Evolutionary conservation across 352 stramenopile species (phyloP), one percentile per base, ranked within the genome.

Genomic region (Globisporangium parvum): DNA sequence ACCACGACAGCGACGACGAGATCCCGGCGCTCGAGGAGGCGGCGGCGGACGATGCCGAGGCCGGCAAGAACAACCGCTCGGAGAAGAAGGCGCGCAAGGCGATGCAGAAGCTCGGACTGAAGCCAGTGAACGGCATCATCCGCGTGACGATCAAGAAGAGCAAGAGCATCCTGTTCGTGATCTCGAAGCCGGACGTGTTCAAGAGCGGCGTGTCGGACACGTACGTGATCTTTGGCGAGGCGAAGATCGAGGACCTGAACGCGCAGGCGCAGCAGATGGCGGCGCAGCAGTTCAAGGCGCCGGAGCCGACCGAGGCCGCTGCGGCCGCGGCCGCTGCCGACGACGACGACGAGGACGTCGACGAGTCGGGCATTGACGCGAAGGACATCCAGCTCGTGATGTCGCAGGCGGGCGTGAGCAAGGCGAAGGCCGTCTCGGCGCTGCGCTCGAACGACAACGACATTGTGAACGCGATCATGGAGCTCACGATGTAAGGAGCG

Each of bases 371-470:
- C 67, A 84, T 99, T 49, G 96, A 99, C 65, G 69, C 84, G 54
- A 99, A 99, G 91, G 97, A 99, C 75, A 98, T 99, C 73, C 93
- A 99, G 69, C 81, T 99, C 45, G 95, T 99, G 61, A 99, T 99
- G 92, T 89, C 75, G 54, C 85, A 95, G 71, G 82, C 93, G 47
- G 79, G 86, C 62, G 97, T 97, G 60, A 94, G 88, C 69, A 84
- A 97, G 68, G 74, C 85, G 57, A 98, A 97, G 81, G 97, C 97
- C 63, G 94, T 99, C 40, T 85, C 93, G 47, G 96, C 96, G 18
- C 83, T 99, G 28, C 98, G 97, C 83, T 95, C 96, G 51, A 98
- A 99, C 77, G 92, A 98, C 76, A 96, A 95, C 66, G 97, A 99
- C 87, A 95, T 99, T 67, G 96, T 99, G 42, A 99, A 99, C 80